Base-by-base conservation (phyloP, 164 flowering plant genomes). In the Magnolia sinica region DNA sequence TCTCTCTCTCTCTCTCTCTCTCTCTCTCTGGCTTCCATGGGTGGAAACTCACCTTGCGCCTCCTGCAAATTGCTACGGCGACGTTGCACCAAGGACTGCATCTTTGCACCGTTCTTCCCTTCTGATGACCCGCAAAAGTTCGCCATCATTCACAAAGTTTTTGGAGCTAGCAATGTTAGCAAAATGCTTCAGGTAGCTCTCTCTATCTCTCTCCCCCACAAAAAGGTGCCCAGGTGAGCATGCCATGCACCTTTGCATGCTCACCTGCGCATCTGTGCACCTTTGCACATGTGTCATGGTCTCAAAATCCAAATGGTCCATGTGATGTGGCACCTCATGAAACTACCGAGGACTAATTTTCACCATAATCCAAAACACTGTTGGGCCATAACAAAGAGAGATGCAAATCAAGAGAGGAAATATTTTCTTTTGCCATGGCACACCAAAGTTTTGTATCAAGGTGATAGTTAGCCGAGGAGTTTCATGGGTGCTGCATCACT, bases 131-230 rank as follows among this genome's bases (percentile, higher is more conserved):
- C 94, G 23, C 93, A 85, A 20, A 92, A 91, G 87, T 93, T 93
- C 76, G 95, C 96, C 79, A 87, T 86, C 67, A 95, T 92, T 74
- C 96, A 92, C 82, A 93, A 89, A 84, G 95, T 91, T 76, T 93
- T 93, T 73, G 98, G 96, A 69, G 96, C 98, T 63, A 93, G 98
- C 84, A 92, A 94, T 81, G 87, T 94, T 73, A 90, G 95, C 89
- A 94, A 94, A 87, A 93, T 93, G 97, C 78, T 92, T 71, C 97
- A 90, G 94, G 97, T 92, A 7, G 20, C 61, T 74, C 55, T 71
- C 68, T 45, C 61, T 73, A 58, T 77, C 83, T 68, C 74, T 75
- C 73, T 73, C n/a, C 70, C 49, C 59, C 29, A 27, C 1, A 27
- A 27, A 27, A 27, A 27, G 29, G 2, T 27, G 29, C 29, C 1